A percentile compares a stretch with the other conserved stretches of the same genome.
Conservation (phyloP, 768 basidiomycete genomes). For the Rhodotorula babjevae region DNA sequence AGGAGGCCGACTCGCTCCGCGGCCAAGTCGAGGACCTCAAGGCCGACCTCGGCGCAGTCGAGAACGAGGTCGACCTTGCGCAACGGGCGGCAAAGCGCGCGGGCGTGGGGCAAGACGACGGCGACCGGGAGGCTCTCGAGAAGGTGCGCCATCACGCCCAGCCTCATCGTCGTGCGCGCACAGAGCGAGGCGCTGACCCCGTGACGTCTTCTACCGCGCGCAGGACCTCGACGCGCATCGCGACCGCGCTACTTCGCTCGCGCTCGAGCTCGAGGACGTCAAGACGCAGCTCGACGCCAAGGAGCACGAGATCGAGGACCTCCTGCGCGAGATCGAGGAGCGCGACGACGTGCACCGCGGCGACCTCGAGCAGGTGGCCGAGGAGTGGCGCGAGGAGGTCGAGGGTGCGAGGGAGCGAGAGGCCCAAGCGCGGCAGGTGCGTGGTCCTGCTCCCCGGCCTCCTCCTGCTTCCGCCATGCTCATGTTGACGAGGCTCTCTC, state of each 20-base stretch:
- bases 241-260: slow-evolving; percentile 38
- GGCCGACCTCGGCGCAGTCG: slow-evolving; percentile 61
- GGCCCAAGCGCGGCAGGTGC: slow-evolving; percentile 66
- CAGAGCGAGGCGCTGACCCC: not conserved
- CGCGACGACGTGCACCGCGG: slow-evolving; percentile 42
- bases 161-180: no score
- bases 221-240: slow-evolving; percentile 42
- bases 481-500: not conserved
- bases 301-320: slow-evolving; percentile 78
- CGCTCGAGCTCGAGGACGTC: slow-evolving; percentile 38
- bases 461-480: not conserved
- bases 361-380: slow-evolving; percentile 51
- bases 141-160: slow-evolving; percentile 16
- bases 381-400: slow-evolving; percentile 72
- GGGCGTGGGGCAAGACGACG: slow-evolving; percentile 61
- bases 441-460: slow-evolving; percentile 39
- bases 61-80: slow-evolving; percentile 61
- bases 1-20: slow-evolving; percentile 34
- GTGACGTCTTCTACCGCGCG: no score
- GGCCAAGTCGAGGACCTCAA: slow-evolving; percentile 67
- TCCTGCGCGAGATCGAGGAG: slow-evolving; percentile 69
- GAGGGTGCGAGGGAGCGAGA: slow-evolving; percentile 61
- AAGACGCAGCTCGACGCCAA: slow-evolving; percentile 63
- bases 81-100: slow-evolving; percentile 55
- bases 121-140: slow-evolving; percentile 68